Conservation (phyloP, 78 protist genomes). For the Dictyostelium intermedium region DNA sequence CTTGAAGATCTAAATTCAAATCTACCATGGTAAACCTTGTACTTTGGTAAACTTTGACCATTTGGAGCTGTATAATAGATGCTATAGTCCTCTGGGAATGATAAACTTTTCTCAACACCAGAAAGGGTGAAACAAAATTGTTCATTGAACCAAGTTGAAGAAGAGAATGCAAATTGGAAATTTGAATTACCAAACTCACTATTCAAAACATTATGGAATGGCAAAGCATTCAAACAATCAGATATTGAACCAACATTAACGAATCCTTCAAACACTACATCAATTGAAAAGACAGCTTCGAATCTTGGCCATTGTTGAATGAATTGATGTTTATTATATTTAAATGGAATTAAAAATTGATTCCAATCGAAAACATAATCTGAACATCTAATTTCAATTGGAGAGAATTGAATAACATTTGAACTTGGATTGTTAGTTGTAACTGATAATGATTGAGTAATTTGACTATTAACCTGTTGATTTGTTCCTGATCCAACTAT, state of each 20-base stretch:
- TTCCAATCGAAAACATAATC: constrained; percentile 70
- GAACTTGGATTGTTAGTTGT: neutral
- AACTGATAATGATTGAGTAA: neutral
- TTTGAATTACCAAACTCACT: neutral
- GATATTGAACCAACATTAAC: neutral
- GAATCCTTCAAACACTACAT: constrained; percentile 60
- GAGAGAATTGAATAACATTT: constrained; percentile 1
- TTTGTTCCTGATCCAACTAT: neutral
- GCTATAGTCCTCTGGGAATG: neutral
- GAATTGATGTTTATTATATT: constrained; percentile 77
- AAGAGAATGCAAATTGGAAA: constrained; percentile 61
- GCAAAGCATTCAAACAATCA: constrained; percentile 8
- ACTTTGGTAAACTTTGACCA: neutral
- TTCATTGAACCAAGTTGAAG: constrained; percentile 72
- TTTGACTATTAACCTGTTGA: neutral
- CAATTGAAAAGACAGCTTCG: constrained; percentile 11
- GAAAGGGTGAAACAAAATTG: constrained; percentile 48
- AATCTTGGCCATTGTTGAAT: constrained; percentile 77
- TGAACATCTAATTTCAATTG: constrained; percentile 40
- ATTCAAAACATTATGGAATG: constrained; percentile 51
- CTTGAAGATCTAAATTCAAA: constrained; percentile 66
- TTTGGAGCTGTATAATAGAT: neutral
- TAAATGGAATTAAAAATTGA: constrained; percentile 67
- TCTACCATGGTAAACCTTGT: constrained; percentile 36
- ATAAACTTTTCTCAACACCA: constrained; percentile 11